A percentile compares a stretch with the other conserved stretches of the same genome.
Conservation (phyloP, 371 early-diverging fungal genomes). For the Mortierella sp. region DNA sequence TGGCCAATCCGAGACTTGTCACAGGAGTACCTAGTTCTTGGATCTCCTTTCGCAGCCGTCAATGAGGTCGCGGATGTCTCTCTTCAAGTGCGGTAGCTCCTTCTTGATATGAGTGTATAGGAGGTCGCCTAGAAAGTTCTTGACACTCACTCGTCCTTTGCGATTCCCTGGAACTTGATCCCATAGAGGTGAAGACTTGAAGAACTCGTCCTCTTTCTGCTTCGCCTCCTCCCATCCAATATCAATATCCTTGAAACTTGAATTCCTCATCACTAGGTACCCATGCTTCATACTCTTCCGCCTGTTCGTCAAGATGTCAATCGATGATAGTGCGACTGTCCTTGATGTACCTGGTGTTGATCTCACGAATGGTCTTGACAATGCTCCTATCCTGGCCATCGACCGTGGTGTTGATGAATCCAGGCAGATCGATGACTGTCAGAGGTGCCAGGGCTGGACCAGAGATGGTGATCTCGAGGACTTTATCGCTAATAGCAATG, state of each 20-base stretch:
- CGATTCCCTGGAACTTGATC: constrained; percentile 8
- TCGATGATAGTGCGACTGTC: constrained; percentile 70
- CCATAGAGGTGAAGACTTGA: constrained; percentile 26
- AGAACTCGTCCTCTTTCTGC: constrained; percentile 21
- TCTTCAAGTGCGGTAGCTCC: constrained; percentile 30
- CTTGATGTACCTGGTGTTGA: constrained; percentile 38
- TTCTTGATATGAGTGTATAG: constrained; percentile 39
- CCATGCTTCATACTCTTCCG: constrained; percentile 39
- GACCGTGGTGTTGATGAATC: constrained; percentile 40
- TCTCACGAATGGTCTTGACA: constrained; percentile 27
- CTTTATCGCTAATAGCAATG: constrained; percentile 37
- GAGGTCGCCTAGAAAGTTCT: constrained; percentile 25
- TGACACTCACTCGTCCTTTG: constrained; percentile 26
- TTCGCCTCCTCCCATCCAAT: constrained; percentile 32
- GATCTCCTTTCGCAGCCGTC: constrained; percentile 24
- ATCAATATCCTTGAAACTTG: constrained; percentile 31
- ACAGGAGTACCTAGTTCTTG: constrained; percentile 16
- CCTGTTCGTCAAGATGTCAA: constrained; percentile 34
- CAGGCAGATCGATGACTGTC: constrained; percentile 38
- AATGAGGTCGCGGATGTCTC: constrained; percentile 17
- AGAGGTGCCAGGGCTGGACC: constrained; percentile 39
- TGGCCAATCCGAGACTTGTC: constrained; percentile 8
- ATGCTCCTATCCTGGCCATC: constrained; percentile 39
- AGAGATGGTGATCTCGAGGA: constrained; percentile 40
- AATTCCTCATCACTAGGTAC: constrained; percentile 43